Base-by-base conservation (phyloP, 768 basidiomycete genomes). In the Trametopsis cervina region DNA sequence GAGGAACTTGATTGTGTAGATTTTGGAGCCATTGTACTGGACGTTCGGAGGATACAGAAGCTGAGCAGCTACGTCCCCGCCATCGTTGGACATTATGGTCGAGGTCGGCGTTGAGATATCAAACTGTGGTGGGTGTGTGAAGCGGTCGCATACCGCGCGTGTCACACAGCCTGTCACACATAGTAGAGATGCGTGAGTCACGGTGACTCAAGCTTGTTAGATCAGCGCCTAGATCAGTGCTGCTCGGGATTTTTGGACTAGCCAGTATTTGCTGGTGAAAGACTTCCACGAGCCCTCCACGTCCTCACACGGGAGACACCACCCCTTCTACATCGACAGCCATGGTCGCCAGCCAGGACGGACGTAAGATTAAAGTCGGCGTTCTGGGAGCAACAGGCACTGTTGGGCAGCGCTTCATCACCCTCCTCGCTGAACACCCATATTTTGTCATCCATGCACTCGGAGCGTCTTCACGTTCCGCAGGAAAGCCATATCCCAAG, bases 331-430 rank as follows among this genome's bases (percentile, higher is more conserved):
- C 50, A 23, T 40, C 40, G 17, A 17, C 43, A 17, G 23, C 44
- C 49, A 46, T 54, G 52, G 38, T 45, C 55, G 41, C 27, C 39
- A 55, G 60, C 35, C 49, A 50, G 10, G 56, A 56, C 45, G 45
- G 40, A 35, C 47, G 56, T 25, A 51, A 56, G 2, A 60, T 73
- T 53, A 71, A 68, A 38, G 87, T 94, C 50, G 90, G 89, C 51
- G 70, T 94, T 40, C 73, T 93, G 7, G 90, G 90, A 25, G 90
- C 91, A 1, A 94, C 90, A 0, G 91, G 95, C 49, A 96, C 91
- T 40, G 95, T 97, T 42, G 94, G 95, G 20, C 95, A 98, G 67
- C 80, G 93, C 35, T 99, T 98, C 66, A 87, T 98, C 65, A 75
- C 81, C 42, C 81, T 97, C 41, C 84, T 99, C 41, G 73, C 89